phyloP scores from a whole-genome alignment of 768 basidiomycete species.

The Mycena albidolilacea region DNA sequence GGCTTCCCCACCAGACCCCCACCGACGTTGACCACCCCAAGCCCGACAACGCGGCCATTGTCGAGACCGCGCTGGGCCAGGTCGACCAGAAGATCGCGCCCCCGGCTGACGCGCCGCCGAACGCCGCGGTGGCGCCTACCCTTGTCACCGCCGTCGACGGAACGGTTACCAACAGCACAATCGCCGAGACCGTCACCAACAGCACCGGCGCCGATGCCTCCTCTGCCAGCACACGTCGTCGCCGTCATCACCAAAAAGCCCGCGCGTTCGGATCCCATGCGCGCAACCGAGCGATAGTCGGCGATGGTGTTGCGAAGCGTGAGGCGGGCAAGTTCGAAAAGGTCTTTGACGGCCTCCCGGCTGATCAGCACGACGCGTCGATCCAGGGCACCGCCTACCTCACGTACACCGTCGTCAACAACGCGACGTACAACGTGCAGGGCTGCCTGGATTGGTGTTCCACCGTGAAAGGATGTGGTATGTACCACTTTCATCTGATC shows the following conservation, averaged over 20 bases:
- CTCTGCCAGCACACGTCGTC: constrained; percentile 19
- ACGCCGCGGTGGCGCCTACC: constrained; percentile 40
- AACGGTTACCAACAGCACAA: constrained; percentile 45
- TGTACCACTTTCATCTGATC: constrained; percentile 29
- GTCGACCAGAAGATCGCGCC: constrained; percentile 32
- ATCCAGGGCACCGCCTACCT: constrained; percentile 65
- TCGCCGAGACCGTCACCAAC: background rate
- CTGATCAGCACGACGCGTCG: constrained; percentile 52
- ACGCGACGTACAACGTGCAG: constrained; percentile 57
- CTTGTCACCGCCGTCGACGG: constrained; percentile 63
- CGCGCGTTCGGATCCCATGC: too few species aligned
- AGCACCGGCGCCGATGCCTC: constrained; percentile 26
- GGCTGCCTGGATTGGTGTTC: constrained; percentile 60
- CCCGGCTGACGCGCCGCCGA: constrained; percentile 23
- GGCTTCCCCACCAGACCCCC: constrained; percentile 35
- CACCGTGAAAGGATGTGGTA: constrained; percentile 58
- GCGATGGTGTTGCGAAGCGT: constrained; percentile 39
- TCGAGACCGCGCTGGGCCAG: constrained; percentile 13
- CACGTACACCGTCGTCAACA: constrained; percentile 52
- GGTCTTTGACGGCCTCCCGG: constrained; percentile 58
- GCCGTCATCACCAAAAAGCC: background rate
- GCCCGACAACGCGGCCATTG: constrained; percentile 30
- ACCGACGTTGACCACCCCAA: constrained; percentile 38
- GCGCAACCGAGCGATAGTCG: too few species aligned
- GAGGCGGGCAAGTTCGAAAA: constrained; percentile 22